Evolutionary conservation across 805 yeast species (phyloP).

Genomic region (Saturnispora hagleri): DNA sequence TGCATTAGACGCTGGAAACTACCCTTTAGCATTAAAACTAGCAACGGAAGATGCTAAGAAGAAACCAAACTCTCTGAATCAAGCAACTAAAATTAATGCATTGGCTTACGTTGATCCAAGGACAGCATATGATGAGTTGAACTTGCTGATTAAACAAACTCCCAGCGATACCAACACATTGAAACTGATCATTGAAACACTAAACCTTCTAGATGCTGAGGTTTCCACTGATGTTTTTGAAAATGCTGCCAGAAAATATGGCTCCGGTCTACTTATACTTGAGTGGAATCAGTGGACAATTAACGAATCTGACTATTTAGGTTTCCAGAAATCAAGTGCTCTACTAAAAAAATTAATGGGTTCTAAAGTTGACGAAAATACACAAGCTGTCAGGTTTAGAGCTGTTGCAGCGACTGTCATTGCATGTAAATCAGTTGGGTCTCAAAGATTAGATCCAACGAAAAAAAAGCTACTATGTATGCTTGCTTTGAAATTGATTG

Average conservation of each 20-base stretch:
- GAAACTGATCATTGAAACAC: constrained; percentile 37
- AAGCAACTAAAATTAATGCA: constrained; percentile 34
- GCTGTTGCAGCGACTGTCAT: constrained; percentile 46
- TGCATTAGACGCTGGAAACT: constrained; percentile 36
- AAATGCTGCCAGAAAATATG: constrained; percentile 47
- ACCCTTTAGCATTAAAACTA: constrained; percentile 41
- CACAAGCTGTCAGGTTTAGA: constrained; percentile 39
- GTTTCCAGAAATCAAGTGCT: constrained; percentile 48
- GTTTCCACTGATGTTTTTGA: constrained; percentile 43
- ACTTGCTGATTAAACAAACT: constrained; percentile 23
- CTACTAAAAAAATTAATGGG: constrained; percentile 27
- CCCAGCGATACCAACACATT: constrained; percentile 52
- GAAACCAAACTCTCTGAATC: constrained; percentile 49
- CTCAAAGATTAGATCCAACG: constrained; percentile 29
- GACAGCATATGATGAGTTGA: constrained; percentile 28
- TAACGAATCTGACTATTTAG: constrained; percentile 36
- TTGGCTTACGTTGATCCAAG: constrained; percentile 27
- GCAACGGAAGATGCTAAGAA: constrained; percentile 40
- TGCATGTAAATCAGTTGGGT: constrained; percentile 27
- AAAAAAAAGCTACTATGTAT: constrained; percentile 47
- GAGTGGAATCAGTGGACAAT: constrained; percentile 53
- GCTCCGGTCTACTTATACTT: constrained; percentile 36
- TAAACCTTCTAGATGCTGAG: constrained; percentile 29
- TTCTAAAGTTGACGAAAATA: constrained; percentile 13
- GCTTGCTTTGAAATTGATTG: constrained; percentile 51